A percentile compares a stretch with the other conserved stretches of the same genome.
Conservation (phyloP, 106 monocot species). For the Dendrobium catenatum region DNA sequence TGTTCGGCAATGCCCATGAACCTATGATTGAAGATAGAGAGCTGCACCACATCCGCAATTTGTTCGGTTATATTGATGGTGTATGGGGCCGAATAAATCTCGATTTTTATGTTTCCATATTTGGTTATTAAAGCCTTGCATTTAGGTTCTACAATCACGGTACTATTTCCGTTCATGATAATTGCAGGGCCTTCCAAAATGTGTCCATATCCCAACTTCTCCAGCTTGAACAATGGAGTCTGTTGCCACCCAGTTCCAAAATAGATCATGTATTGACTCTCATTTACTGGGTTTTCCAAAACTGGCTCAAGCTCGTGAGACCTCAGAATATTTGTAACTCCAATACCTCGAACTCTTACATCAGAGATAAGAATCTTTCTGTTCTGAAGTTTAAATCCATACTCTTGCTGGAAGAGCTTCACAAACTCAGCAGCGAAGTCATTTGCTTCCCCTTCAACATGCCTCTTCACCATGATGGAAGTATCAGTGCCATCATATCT, state of each 20-base stretch:
- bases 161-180: conserved; percentile 98
- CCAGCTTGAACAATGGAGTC: conserved; percentile 66
- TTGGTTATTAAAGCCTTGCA: conserved; percentile 78
- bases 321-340: conserved; percentile 75
- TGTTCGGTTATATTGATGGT: conserved; percentile 26
- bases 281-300: conserved; percentile 26
- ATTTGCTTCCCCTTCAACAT: conserved; percentile 27
- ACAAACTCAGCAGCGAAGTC: conserved; percentile 67
- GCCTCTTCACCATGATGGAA: conserved; percentile 87
- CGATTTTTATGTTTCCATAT: conserved; percentile 82
- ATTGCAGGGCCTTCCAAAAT: conserved; percentile 59
- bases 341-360: conserved; percentile 83
- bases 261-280: conserved; percentile 58
- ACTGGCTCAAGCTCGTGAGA: conserved; percentile 38
- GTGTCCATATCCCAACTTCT: conserved; percentile 69
- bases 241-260: conserved; percentile 74
- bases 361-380: conserved; percentile 78
- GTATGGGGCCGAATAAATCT: conserved; percentile 31
- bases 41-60: conserved; percentile 82
- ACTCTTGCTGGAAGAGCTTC: conserved; percentile 74
- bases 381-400: conserved; percentile 83
- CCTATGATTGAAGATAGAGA: conserved; percentile 93
- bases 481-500: conserved; percentile 97
- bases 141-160: conserved; percentile 71
- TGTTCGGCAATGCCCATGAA: conserved; percentile 99